phyloP scores from a whole-genome alignment of 805 yeast genomes.

The Candida gorgasii region DNA sequence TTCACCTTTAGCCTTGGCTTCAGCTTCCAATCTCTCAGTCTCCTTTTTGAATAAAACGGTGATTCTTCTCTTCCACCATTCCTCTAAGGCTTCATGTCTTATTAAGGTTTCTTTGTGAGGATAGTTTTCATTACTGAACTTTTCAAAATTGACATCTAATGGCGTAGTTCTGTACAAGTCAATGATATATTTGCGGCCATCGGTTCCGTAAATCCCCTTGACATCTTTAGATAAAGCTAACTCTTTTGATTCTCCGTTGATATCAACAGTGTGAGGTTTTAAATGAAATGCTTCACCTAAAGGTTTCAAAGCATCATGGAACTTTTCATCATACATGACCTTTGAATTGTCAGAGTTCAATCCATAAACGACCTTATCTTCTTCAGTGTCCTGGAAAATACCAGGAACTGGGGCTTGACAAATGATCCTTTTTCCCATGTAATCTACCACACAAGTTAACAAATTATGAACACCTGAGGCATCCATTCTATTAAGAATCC shows the following conservation, averaged over 20 bases:
- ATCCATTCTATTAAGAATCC: slow-evolving; percentile 66
- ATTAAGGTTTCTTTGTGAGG: slow-evolving; percentile 81
- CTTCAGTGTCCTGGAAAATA: slow-evolving; percentile 52
- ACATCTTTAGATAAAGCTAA: slow-evolving; percentile 73
- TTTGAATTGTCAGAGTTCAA: slow-evolving; percentile 58
- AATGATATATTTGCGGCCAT: slow-evolving; percentile 78
- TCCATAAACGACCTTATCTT: slow-evolving; percentile 70
- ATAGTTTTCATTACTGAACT: slow-evolving; percentile 51
- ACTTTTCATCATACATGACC: slow-evolving; percentile 51
- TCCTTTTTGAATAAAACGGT: slow-evolving; percentile 52
- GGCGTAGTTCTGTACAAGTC: slow-evolving; percentile 87
- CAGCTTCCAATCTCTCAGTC: slow-evolving; percentile 45
- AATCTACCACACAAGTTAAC: slow-evolving; percentile 85
- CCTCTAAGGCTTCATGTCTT: slow-evolving; percentile 86
- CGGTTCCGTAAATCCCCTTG: slow-evolving; percentile 85
- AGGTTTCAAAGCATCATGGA: slow-evolving; percentile 55
- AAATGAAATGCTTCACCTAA: slow-evolving; percentile 78
- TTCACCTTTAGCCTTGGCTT: slow-evolving; percentile 32
- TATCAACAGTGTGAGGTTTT: slow-evolving; percentile 63
- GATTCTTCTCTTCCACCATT: slow-evolving; percentile 80
- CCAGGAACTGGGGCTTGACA: slow-evolving; percentile 98
- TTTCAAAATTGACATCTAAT: slow-evolving; percentile 75
- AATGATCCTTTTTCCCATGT: slow-evolving; percentile 81
- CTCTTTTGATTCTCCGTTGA: slow-evolving; percentile 43
- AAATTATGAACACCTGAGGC: slow-evolving; percentile 64